Percentiles rank a stretch among this genome's conserved stretches.
Evolutionary conservation across 441 rosid species (phyloP).

Genomic region (Arabidopsis hybrid): DNA sequence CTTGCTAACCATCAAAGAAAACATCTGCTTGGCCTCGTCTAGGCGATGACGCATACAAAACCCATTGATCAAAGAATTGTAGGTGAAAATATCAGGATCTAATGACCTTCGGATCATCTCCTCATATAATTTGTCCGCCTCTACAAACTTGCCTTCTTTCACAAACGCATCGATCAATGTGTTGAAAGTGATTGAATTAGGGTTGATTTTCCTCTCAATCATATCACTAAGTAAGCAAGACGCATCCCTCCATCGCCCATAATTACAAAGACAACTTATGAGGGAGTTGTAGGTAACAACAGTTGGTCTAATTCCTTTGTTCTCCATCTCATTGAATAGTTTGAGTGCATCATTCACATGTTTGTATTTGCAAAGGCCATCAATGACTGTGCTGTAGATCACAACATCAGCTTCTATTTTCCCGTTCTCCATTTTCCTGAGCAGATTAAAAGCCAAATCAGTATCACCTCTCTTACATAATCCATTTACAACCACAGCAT

Average conservation of each 20-base stretch:
- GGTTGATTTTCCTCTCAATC: background rate
- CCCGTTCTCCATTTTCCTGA: no score
- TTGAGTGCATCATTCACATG: no score
- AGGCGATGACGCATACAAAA: background rate
- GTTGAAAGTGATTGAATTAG: background rate
- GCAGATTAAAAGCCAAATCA: no score
- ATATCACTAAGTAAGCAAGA: background rate
- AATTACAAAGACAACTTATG: constrained; percentile 7
- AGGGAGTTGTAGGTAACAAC: background rate
- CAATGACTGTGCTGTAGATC: no score
- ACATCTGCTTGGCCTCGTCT: background rate
- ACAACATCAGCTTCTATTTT: no score
- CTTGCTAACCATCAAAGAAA: background rate
- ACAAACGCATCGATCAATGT: constrained; percentile 3
- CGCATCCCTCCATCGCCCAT: constrained; percentile 11
- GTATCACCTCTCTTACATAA: no score
- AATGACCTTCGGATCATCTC: background rate
- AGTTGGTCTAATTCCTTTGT: background rate
- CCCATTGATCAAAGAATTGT: constrained; percentile 11
- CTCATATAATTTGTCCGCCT: background rate
- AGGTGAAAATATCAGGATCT: background rate
- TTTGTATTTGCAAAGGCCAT: no score
- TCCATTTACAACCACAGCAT: no score
- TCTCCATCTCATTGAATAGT: no score
- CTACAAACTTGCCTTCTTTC: constrained; percentile 8